Conservation (phyloP, 116 monocot genomes). For the Papilionanthe hybrid region DNA sequence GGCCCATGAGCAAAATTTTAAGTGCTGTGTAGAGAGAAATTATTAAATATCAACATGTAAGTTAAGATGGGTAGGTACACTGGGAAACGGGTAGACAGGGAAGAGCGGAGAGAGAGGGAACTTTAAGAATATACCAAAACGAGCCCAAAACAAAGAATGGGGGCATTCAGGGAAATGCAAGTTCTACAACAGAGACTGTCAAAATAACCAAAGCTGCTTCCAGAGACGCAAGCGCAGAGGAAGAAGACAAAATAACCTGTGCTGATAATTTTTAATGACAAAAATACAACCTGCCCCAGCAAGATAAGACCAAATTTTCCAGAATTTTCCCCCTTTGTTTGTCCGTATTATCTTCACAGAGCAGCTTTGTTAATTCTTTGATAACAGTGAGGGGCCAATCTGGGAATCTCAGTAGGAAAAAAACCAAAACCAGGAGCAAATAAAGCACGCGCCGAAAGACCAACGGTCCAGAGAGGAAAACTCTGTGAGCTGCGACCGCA, state of each 20-base stretch:
- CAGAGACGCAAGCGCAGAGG: background rate
- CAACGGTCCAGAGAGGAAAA: background rate
- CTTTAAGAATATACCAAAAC: background rate
- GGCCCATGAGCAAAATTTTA: too few species aligned
- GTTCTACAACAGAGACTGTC: background rate
- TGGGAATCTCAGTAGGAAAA: background rate
- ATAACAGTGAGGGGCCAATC: background rate
- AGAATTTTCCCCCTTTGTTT: background rate
- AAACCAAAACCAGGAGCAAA: slow-evolving; percentile 5
- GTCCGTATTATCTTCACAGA: background rate
- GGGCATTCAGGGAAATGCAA: background rate
- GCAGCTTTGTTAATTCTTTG: background rate
- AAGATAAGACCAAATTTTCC: background rate
- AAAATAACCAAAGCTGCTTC: slow-evolving; percentile 5
- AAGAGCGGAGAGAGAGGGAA: background rate
- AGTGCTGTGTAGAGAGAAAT: too few species aligned
- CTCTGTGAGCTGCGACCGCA: too few species aligned
- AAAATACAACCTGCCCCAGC: background rate
- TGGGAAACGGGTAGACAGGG: background rate
- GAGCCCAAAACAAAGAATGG: background rate
- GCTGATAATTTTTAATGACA: background rate
- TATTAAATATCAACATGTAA: background rate
- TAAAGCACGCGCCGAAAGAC: background rate
- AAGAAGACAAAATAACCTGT: background rate
- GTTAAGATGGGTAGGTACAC: background rate